Evolutionary conservation across 164 flowering plant genomes (phyloP), one percentile per base, ranked within the genome.

Genomic region (Aristolochia fimbriata): DNA sequence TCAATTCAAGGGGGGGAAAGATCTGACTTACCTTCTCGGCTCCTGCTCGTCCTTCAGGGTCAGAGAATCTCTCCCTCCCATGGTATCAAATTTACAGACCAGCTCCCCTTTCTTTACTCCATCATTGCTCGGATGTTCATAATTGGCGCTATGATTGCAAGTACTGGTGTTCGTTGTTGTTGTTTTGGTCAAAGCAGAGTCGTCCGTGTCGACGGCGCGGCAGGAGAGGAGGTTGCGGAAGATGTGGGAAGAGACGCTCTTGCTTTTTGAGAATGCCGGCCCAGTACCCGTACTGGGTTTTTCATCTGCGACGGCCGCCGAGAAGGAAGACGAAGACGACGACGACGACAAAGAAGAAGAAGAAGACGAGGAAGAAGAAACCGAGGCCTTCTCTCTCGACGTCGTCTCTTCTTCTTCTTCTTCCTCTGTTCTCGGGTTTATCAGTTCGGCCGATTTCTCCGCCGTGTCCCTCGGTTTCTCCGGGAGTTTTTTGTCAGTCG

Each of bases 151-250:
- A n/a, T n/a, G n/a, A n/a, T n/a, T n/a, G n/a, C n/a, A n/a, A n/a
- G 21, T 25, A 20, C 24, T 15, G 21, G 24, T 20, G 13, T 21
- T 25, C 20, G 21, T 20, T 52, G 56, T 4, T 52, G 11, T 16
- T 16, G 27, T 16, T 22, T 23, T 22, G 14, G 23, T 37, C 43
- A 37, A 3, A 13, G 10, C 56, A 6, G 56, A 23, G 7, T 52
- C 56, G 15, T 13, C 23, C 13, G 56, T 23, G 22, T 52, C 56
- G 12, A 27, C 5, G 15, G 23, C 27, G 56, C 56, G 17, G 56
- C 56, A 52, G 27, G 56, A 22, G 56, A 52, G 56, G 23, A 52
- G 56, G 23, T 52, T 23, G 10, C 56, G 56, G 27, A 52, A 4
- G 30, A 24, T 23, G 53, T 16, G 4, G 2, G 53, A 50, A 50